Evolutionary conservation across 441 rosid species (phyloP), one percentile per base, ranked within the genome.

Genomic region (Francoa sonchifolia): DNA sequence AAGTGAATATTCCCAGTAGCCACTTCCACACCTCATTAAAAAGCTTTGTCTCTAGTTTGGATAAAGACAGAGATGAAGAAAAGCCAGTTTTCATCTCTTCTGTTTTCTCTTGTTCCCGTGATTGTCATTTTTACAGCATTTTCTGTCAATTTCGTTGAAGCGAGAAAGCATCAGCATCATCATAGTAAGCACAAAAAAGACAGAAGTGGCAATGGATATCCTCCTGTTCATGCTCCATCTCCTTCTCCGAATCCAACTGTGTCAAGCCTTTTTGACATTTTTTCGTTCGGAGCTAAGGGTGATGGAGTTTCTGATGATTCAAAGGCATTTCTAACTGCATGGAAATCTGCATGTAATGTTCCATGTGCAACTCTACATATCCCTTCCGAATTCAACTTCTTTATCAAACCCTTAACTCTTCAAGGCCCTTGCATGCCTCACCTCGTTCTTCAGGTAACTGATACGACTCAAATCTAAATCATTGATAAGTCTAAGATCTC

Each of bases 361-460:
- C 19, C 63, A 0, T 62, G 67, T 19, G 73, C 72, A 18, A 66
- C 44, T 9, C 19, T 79, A 8, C 58, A 57, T 51, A 66, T 79
- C 21, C 88, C 88, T 2, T 48, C 58, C 17, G 54, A 58, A 19
- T 59, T 56, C 48, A 66, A 48, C 50, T 62, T 75, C 43, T 52
- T 75, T 2, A 44, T 73, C 59, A 70, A 46, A 31, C 74, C 83
- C 60, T 42, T 70, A 49, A 63, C 69, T 44, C 75, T 79, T 22
- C 68, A 73, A 57, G 88, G 83, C 55, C 83, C 78, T 42, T 75
- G 83, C 55, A 60, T 68, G 67, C 71, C 80, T 57, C 42, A 67
- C 19, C 60, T 79, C 32, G 61, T 51, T 59, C 72, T 79, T 34
- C 73, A 72, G 82, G 82, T 77, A 47, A 33, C 36, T n/a, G n/a